These are phyloP conservation scores for Pyrrhoderma lamaoense DNA, from an alignment of 1,284 basidiomycete genomes.

Conservation along the genomic window DNA sequence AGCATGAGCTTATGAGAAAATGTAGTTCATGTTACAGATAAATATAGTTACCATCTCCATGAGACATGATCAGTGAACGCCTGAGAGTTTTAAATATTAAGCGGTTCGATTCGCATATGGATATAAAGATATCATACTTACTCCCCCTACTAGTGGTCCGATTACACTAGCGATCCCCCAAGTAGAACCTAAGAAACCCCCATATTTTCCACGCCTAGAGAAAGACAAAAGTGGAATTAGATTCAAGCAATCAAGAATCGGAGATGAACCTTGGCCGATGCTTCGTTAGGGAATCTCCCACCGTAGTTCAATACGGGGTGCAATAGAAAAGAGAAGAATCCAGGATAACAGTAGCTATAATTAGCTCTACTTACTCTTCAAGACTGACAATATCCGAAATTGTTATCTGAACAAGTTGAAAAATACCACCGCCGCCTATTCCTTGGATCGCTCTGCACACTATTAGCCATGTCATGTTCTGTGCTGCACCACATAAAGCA, in stretches of 20 bases:
- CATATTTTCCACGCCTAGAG: conserved; percentile 64
- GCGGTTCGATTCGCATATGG: background rate
- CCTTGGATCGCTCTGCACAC: conserved; percentile 75
- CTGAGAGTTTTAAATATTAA: conserved; percentile 26
- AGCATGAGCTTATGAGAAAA: conserved; percentile 4
- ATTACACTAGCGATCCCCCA: conserved; percentile 78
- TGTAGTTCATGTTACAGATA: background rate
- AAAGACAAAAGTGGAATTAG: background rate
- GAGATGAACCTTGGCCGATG: background rate
- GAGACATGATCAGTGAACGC: conserved; percentile 63
- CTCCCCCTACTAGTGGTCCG: conserved; percentile 70
- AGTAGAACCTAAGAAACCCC: conserved; percentile 66
- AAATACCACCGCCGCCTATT: conserved; percentile 73
- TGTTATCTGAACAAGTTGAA: conserved; percentile 61
- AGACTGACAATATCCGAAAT: conserved; percentile 76
- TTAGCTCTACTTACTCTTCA: conserved; percentile 49
- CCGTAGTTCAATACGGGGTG: background rate
- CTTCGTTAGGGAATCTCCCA: background rate
- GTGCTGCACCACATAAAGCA: conserved; percentile 75
- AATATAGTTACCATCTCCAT: conserved; percentile 56
- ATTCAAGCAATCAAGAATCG: background rate
- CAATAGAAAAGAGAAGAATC: background rate
- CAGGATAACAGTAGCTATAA: too few species aligned
- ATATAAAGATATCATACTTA: conserved; percentile 29
- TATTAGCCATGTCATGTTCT: conserved; percentile 69